Conservation (phyloP, 257 asterid species). For the Nicotiana sylvestris region DNA sequence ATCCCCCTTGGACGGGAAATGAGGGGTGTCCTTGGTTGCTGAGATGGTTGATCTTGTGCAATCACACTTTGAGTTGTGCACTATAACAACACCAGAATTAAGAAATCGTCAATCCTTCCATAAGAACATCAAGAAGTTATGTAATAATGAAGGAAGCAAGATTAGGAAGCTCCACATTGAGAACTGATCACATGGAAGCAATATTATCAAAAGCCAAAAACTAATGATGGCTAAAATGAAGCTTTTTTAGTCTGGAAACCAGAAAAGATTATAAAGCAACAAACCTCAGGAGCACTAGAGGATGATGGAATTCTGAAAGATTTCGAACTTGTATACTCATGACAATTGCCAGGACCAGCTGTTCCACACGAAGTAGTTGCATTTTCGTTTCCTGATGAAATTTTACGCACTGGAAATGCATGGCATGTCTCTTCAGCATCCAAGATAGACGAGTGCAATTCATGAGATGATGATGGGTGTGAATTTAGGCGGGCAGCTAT, state of each 20-base stretch:
- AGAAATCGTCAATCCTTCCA: neutral
- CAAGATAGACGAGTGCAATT: constrained; percentile 54
- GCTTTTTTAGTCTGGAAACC: constrained; percentile 7
- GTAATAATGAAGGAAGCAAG: neutral
- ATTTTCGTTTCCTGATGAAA: constrained; percentile 33
- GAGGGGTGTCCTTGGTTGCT: constrained; percentile 22
- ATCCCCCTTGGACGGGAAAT: constrained; percentile 22
- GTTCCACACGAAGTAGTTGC: constrained; percentile 18
- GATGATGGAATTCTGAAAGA: constrained; percentile 8
- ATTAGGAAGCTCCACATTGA: neutral
- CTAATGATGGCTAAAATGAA: constrained; percentile 5
- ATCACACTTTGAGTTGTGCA: constrained; percentile 18
- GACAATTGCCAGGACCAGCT: constrained; percentile 21
- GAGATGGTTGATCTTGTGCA: constrained; percentile 30
- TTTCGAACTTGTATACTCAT: constrained; percentile 23
- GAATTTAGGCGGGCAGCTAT: constrained; percentile 30
- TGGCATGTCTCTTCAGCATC: constrained; percentile 98
- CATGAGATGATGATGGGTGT: constrained; percentile 30
- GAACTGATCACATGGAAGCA: neutral
- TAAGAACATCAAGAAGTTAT: neutral
- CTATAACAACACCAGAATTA: constrained; percentile 14
- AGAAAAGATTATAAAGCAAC: constrained; percentile 12
- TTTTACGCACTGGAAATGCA: constrained; percentile 55
- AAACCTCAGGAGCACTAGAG: constrained; percentile 33
- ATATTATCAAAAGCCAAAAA: neutral